Percentiles rank a stretch among this genome's conserved stretches.
Conservation (phyloP, 768 basidiomycete species). For the Fomitopsis serialis region DNA sequence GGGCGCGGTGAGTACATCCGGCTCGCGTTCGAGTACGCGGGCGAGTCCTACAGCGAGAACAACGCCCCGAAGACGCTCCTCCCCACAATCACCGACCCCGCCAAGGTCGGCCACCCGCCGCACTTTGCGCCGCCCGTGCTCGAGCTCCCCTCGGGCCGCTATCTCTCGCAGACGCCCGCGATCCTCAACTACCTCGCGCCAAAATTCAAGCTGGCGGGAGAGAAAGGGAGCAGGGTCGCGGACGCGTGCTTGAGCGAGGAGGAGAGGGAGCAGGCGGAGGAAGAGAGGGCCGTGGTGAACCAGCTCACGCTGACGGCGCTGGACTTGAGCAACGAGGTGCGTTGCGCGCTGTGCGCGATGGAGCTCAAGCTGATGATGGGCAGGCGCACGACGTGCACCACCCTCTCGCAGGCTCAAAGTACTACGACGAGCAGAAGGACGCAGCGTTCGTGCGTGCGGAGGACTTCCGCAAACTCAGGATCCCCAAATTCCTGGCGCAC, state of each 20-base stretch:
- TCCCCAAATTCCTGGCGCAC: constrained; percentile 37
- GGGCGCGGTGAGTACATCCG: constrained; percentile 35
- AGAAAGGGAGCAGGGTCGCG: constrained; percentile 9
- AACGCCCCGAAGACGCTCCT: constrained; percentile 12
- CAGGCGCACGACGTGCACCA: constrained; percentile 30
- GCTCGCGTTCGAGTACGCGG: constrained; percentile 32
- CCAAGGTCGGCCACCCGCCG: constrained; percentile 19
- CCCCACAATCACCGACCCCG: constrained; percentile 13
- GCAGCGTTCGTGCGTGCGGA: constrained; percentile 28
- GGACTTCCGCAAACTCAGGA: constrained; percentile 28
- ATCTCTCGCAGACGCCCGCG: constrained; percentile 31
- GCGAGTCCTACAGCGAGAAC: constrained; percentile 27
- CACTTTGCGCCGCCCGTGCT: constrained; percentile 39
- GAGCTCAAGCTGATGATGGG: background rate
- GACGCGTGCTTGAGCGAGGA: constrained; percentile 15
- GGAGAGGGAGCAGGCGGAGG: constrained; percentile 25
- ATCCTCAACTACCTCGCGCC: constrained; percentile 33
- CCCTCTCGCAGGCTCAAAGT: constrained; percentile 26
- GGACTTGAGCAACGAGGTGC: constrained; percentile 30
- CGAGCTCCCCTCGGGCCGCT: constrained; percentile 22
- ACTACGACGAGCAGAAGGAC: constrained; percentile 40
- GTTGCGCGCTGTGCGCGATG: background rate
- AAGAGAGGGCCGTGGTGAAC: constrained; percentile 27
- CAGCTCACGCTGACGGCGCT: constrained; percentile 33
- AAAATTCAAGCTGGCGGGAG: constrained; percentile 28